Evolutionary conservation across 495 filamentous ascomycete species (phyloP).

Genomic region (Aspergillus cavernicola): DNA sequence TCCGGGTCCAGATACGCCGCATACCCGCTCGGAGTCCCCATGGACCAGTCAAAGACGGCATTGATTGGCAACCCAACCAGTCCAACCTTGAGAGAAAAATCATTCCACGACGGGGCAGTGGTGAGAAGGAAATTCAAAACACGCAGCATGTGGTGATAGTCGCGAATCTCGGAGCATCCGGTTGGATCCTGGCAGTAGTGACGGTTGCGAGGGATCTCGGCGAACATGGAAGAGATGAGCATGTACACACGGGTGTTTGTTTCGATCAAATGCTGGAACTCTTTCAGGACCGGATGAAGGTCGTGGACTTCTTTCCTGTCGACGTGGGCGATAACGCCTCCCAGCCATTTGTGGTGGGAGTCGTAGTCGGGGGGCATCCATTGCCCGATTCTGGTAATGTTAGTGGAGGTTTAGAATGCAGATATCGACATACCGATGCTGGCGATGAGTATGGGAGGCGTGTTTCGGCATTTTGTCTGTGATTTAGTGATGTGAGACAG

Average conservation of each 20-base stretch:
- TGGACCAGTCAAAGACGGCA: slow-evolving; percentile 69
- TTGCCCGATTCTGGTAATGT: slow-evolving; percentile 22
- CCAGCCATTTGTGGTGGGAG: slow-evolving; percentile 33
- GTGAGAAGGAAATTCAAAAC: slow-evolving; percentile 63
- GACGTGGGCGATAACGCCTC: slow-evolving; percentile 30
- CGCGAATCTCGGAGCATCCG: slow-evolving; percentile 55
- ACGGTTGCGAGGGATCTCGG: slow-evolving; percentile 53
- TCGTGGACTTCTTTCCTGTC: slow-evolving; percentile 20
- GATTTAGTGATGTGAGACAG: background rate
- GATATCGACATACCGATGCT: background rate
- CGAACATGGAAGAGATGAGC: slow-evolving; percentile 55
- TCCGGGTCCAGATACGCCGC: slow-evolving; percentile 63
- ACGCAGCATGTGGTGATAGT: slow-evolving; percentile 61
- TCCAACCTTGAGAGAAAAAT: slow-evolving; percentile 46
- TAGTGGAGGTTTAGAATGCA: background rate
- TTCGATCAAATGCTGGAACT: slow-evolving; percentile 48
- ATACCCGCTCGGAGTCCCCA: slow-evolving; percentile 64
- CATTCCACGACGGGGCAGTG: slow-evolving; percentile 59
- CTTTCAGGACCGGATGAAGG: slow-evolving; percentile 35
- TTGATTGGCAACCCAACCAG: slow-evolving; percentile 66
- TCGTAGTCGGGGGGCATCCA: slow-evolving; percentile 36
- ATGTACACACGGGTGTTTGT: slow-evolving; percentile 36
- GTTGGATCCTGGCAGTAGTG: slow-evolving; percentile 60
- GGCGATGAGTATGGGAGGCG: background rate
- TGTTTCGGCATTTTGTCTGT: background rate